Evolutionary conservation across 768 basidiomycete genomes (phyloP).

Genomic region (Coprinellus micaceus): DNA sequence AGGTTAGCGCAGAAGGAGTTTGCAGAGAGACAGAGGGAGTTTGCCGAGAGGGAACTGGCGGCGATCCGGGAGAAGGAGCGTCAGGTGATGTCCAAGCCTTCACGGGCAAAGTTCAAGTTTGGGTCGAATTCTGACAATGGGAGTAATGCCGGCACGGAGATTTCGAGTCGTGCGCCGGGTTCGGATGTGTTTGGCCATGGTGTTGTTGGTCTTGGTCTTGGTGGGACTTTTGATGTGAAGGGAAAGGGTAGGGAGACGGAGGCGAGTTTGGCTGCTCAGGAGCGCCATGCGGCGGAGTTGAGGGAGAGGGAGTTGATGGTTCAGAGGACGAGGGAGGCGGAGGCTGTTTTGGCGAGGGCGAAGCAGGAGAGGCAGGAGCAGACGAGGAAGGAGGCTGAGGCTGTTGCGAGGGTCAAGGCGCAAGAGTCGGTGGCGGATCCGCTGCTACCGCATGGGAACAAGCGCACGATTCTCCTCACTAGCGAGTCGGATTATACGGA

Average conservation of each 20-base stretch:
- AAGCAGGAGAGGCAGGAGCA: neutral
- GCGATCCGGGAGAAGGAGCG: conserved; percentile 14
- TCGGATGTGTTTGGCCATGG: conserved; percentile 21
- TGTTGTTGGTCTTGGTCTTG: neutral
- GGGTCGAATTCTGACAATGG: conserved; percentile 59
- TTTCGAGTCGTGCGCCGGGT: conserved; percentile 3
- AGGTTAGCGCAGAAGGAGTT: conserved; percentile 9
- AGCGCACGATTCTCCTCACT: conserved; percentile 47
- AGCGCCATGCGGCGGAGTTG: too few species aligned
- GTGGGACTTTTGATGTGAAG: conserved; percentile 14
- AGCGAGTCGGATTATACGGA: conserved; percentile 55
- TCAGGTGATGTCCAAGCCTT: neutral
- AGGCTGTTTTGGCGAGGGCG: neutral
- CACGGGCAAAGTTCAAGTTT: conserved; percentile 44
- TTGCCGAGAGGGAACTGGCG: conserved; percentile 11
- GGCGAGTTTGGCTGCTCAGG: neutral
- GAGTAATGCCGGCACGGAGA: conserved; percentile 28
- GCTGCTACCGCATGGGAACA: conserved; percentile 28
- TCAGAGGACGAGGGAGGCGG: conserved; percentile 6
- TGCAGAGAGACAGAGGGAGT: conserved; percentile 10
- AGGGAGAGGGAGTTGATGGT: neutral
- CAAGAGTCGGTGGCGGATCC: conserved; percentile 25
- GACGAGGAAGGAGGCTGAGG: conserved; percentile 9
- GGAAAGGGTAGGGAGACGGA: conserved; percentile 14
- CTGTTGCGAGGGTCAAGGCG: conserved; percentile 14